Evolutionary conservation across 73 alveolate species (phyloP).

Genomic region (Paramecium biaurelia): DNA sequence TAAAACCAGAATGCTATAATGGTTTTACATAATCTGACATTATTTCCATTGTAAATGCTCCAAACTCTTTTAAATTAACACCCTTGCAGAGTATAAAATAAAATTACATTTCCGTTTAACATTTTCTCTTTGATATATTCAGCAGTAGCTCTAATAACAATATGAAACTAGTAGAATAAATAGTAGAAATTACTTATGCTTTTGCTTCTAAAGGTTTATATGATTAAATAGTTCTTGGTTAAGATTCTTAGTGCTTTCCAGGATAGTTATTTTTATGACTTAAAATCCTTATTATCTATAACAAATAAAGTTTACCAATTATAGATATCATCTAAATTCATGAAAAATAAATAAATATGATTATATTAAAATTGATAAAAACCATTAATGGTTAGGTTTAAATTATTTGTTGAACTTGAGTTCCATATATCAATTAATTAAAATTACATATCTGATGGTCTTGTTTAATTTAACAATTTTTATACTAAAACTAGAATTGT

Average conservation of each 20-base stretch:
- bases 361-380: no score
- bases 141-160: slow-evolving; percentile 60
- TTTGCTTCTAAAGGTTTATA: slow-evolving; percentile 64
- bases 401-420: not conserved
- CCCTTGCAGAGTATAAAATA: not conserved
- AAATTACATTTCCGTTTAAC: slow-evolving; percentile 56
- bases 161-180: slow-evolving; percentile 51
- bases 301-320: slow-evolving; percentile 29
- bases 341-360: not conserved
- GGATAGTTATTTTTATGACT: slow-evolving; percentile 56
- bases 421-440: no score
- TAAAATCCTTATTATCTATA: slow-evolving; percentile 33
- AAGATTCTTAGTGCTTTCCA: slow-evolving; percentile 61
- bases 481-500: no score
- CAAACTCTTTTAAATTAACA: slow-evolving; percentile 54
- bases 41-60: slow-evolving; percentile 57
- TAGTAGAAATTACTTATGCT: slow-evolving; percentile 40
- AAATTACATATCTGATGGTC: no score
- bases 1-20: slow-evolving; percentile 47
- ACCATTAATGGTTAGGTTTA: no score
- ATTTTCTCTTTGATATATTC: slow-evolving; percentile 65
- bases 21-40: slow-evolving; percentile 48
- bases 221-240: slow-evolving; percentile 59
- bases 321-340: slow-evolving; percentile 60
- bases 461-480: no score